A percentile compares a stretch with the other conserved stretches of the same genome.
Evolutionary conservation across 2,329 filamentous ascomycete species (phyloP).

Genomic region (Diaporthe destruens): DNA sequence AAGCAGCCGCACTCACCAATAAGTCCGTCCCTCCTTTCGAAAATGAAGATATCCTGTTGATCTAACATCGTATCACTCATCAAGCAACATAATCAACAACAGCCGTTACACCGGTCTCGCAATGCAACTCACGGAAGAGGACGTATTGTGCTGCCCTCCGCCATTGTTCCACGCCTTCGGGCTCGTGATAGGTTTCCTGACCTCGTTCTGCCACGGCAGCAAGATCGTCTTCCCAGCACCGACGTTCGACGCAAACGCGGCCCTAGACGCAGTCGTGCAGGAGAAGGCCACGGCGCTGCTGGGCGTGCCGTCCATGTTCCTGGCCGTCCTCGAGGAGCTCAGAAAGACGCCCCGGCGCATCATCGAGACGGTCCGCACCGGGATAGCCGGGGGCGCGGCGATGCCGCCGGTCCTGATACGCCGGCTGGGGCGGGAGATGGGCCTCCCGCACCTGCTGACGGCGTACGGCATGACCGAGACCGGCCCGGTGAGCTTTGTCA

Average conservation of each 20-base stretch:
- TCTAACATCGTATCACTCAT: background rate
- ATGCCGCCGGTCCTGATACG: background rate
- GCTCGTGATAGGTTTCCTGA: conserved; percentile 78
- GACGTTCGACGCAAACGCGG: background rate
- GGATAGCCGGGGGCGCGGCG: background rate
- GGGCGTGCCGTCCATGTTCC: conserved; percentile 1
- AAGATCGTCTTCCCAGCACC: background rate
- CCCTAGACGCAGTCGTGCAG: background rate
- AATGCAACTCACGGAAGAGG: conserved; percentile 71
- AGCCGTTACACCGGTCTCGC: conserved; percentile 66
- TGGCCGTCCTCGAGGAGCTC: background rate
- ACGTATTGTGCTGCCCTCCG: conserved; percentile 74
- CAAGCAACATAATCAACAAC: conserved; percentile 1
- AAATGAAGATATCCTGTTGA: background rate
- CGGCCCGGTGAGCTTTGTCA: background rate
- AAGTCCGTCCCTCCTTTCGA: background rate
- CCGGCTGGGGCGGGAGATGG: background rate
- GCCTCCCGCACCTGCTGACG: background rate
- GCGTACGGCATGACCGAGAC: conserved; percentile 14
- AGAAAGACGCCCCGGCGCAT: background rate
- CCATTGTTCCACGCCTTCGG: conserved; percentile 79
- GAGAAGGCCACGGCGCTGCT: background rate
- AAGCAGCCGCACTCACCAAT: conserved; percentile 3
- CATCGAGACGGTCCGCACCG: background rate
- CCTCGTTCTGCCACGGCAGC: conserved; percentile 59